Conservation (phyloP, 164 flowering plant genomes). For the Tetracentron sinense region DNA sequence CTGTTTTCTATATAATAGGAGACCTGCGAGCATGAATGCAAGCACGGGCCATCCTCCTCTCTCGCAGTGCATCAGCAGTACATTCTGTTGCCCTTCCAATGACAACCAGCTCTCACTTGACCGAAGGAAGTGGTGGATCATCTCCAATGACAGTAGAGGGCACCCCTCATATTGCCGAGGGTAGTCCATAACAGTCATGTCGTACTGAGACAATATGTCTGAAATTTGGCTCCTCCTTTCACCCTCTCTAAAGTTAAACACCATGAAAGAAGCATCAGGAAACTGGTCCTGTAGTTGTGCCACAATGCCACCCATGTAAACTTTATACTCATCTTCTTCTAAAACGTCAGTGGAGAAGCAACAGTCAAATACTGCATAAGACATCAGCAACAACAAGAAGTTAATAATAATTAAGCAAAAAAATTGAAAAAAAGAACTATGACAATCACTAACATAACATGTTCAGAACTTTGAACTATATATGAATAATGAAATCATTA, state of each 20-base stretch:
- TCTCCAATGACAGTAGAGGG: constrained; percentile 76
- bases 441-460: neutral
- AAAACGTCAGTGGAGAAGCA: constrained; percentile 86
- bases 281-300: constrained; percentile 78
- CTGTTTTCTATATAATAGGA: constrained; percentile 77
- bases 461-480: neutral
- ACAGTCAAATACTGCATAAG: constrained; percentile 81
- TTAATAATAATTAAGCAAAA: neutral
- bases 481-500: neutral
- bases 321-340: constrained; percentile 81
- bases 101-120: constrained; percentile 96
- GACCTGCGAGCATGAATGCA: constrained; percentile 94
- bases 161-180: constrained; percentile 90
- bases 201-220: constrained; percentile 73
- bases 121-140: constrained; percentile 82
- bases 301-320: constrained; percentile 80
- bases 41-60: constrained; percentile 98
- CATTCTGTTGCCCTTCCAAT: constrained; percentile 85
- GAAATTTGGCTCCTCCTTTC: constrained; percentile 74
- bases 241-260: constrained; percentile 88
- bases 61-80: constrained; percentile 92
- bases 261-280: constrained; percentile 93
- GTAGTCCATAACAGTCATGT: constrained; percentile 96
- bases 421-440: neutral
- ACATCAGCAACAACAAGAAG: constrained; percentile 6